Evolutionary conservation across 148 eudicot species (phyloP).

Genomic region (Amaranthus hypochondriacus): DNA sequence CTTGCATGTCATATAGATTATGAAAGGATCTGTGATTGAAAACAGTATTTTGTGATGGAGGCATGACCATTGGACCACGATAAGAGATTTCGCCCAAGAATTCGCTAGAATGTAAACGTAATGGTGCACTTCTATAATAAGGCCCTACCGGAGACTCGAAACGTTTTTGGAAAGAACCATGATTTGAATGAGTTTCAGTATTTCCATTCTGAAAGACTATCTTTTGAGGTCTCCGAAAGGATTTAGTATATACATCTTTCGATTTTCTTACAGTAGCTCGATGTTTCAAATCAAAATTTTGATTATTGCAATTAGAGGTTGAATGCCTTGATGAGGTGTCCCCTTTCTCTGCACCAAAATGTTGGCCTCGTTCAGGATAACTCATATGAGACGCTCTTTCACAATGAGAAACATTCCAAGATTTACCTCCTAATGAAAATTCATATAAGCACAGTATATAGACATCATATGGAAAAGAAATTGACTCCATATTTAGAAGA

Average conservation of each 20-base stretch:
- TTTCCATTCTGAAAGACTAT: not conserved
- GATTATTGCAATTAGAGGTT: constrained; percentile 5
- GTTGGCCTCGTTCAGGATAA: constrained; percentile 23
- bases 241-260: constrained; percentile 13
- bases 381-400: constrained; percentile 29
- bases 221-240: constrained; percentile 23
- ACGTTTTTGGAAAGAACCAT: constrained; percentile 31
- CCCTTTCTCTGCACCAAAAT: constrained; percentile 15
- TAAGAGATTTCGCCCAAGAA: constrained; percentile 8
- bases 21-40: not conserved
- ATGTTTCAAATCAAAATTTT: constrained; percentile 15
- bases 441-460: not conserved
- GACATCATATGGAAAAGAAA: not conserved
- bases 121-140: constrained; percentile 21
- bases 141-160: constrained; percentile 13
- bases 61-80: constrained; percentile 7
- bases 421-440: constrained; percentile 36
- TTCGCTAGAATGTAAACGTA: not conserved
- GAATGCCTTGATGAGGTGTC: constrained; percentile 14
- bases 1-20: constrained; percentile 8
- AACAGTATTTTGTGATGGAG: constrained; percentile 8
- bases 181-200: constrained; percentile 12
- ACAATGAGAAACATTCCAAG: constrained; percentile 30
- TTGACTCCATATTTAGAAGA: not conserved
- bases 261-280: constrained; percentile 5